Conservation (phyloP, 305 asterid species). For the Rubia peregrina region DNA sequence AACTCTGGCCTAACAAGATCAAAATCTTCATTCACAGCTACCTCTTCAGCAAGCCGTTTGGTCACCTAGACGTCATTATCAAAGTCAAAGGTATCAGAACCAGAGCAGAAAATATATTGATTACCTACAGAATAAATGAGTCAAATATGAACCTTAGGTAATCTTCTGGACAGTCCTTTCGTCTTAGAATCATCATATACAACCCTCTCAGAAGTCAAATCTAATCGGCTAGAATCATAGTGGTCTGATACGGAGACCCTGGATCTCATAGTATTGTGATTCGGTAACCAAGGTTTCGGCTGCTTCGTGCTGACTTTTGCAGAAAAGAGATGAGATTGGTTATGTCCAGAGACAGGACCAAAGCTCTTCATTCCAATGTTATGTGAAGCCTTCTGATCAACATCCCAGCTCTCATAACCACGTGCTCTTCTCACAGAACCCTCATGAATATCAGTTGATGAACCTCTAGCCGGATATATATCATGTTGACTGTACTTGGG, state of each 20-base stretch:
- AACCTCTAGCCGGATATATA: constrained; percentile 35
- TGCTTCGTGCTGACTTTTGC: constrained; percentile 33
- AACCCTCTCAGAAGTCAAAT: constrained; percentile 18
- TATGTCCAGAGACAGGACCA: constrained; percentile 31
- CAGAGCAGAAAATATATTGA: constrained; percentile 8
- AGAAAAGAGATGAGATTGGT: constrained; percentile 29
- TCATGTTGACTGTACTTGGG: constrained; percentile 27
- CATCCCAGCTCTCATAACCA: constrained; percentile 37
- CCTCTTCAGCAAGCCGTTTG: constrained; percentile 26
- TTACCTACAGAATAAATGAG: constrained; percentile 5
- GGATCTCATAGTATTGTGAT: constrained; percentile 24
- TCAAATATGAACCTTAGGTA: constrained; percentile 34
- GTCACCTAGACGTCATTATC: constrained; percentile 35
- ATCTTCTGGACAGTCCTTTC: constrained; percentile 31
- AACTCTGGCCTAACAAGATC: constrained; percentile 27
- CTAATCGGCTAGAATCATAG: constrained; percentile 26
- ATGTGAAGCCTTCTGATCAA: constrained; percentile 21
- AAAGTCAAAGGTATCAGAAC: constrained; percentile 21
- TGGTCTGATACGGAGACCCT: constrained; percentile 28
- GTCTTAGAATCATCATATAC: constrained; percentile 16
- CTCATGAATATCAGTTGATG: constrained; percentile 38
- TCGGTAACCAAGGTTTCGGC: constrained; percentile 28
- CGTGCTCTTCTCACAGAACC: constrained; percentile 31
- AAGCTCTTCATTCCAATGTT: constrained; percentile 39
- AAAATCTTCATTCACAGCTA: constrained; percentile 30